phyloP scores from a whole-genome alignment of 2,329 filamentous ascomycete species.

The Emmonsia crescens region DNA sequence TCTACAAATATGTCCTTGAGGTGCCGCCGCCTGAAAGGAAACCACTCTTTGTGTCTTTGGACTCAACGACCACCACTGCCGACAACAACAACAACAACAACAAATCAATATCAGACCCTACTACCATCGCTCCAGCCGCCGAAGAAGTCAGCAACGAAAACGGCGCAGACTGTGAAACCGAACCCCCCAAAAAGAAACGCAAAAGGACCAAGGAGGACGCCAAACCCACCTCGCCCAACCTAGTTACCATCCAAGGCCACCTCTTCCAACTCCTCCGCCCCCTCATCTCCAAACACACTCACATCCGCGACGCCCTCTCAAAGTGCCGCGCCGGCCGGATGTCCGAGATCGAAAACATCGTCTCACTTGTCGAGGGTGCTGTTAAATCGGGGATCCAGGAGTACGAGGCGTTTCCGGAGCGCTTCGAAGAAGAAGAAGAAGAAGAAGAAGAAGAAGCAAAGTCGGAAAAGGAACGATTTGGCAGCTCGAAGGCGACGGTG shows the following conservation, averaged over 20 bases:
- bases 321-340: constrained; percentile 59
- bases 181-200: constrained; percentile 38
- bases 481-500: constrained; percentile 50
- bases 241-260: constrained; percentile 77
- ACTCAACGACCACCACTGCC: constrained; percentile 19
- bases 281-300: constrained; percentile 66
- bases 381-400: constrained; percentile 63
- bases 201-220: constrained; percentile 31
- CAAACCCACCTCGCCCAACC: constrained; percentile 48
- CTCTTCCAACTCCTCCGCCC: constrained; percentile 84
- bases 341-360: constrained; percentile 62
- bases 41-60: constrained; percentile 59
- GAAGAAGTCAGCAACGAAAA: constrained; percentile 14
- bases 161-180: constrained; percentile 29
- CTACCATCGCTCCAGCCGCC: neutral
- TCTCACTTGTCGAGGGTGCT: constrained; percentile 62
- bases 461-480: constrained; percentile 12
- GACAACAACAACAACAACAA: constrained; percentile 13
- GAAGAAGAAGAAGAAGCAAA: constrained; percentile 21
- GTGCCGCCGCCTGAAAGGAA: constrained; percentile 52
- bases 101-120: constrained; percentile 17
- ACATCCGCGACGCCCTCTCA: constrained; percentile 77
- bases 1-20: constrained; percentile 66
- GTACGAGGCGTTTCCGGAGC: constrained; percentile 41
- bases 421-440: constrained; percentile 24